A percentile compares a stretch with the other conserved stretches of the same genome.
Conservation (phyloP, 305 asterid species). For the Fraxinus xanthoxyloides region DNA sequence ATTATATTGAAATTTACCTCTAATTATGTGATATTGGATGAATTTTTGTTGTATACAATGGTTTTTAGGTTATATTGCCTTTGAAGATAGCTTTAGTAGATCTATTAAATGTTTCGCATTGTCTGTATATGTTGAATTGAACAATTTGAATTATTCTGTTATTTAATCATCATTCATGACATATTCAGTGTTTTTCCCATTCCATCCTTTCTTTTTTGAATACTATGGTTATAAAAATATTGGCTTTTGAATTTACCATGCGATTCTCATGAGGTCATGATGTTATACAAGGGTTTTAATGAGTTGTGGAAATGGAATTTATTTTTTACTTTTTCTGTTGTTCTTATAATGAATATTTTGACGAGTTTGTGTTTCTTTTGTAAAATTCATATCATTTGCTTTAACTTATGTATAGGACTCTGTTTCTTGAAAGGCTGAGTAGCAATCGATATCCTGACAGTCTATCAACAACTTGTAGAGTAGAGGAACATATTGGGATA, state of each 20-base stretch:
- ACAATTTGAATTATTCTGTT: background rate
- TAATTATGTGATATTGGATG: conserved; percentile 7
- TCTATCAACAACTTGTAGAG: conserved; percentile 12
- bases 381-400: background rate
- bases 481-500: conserved; percentile 12
- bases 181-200: background rate
- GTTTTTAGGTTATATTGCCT: conserved; percentile 23
- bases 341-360: background rate
- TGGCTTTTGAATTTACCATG: background rate
- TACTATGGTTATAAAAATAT: background rate
- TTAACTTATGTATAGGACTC: conserved; percentile 23
- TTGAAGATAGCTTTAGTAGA: background rate
- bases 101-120: conserved; percentile 19
- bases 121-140: conserved; percentile 5
- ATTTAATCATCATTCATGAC: conserved; percentile 12
- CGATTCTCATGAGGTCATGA: background rate
- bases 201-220: background rate
- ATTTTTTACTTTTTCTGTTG: background rate
- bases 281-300: background rate
- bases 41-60: conserved; percentile 12
- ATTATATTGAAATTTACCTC: conserved; percentile 12
- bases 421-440: conserved; percentile 14
- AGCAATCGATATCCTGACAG: conserved; percentile 11
- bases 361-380: conserved; percentile 8
- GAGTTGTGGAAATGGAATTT: conserved; percentile 15